phyloP scores from a whole-genome alignment of 1,284 basidiomycete genomes.

The Hypsizygus ulmarius region DNA sequence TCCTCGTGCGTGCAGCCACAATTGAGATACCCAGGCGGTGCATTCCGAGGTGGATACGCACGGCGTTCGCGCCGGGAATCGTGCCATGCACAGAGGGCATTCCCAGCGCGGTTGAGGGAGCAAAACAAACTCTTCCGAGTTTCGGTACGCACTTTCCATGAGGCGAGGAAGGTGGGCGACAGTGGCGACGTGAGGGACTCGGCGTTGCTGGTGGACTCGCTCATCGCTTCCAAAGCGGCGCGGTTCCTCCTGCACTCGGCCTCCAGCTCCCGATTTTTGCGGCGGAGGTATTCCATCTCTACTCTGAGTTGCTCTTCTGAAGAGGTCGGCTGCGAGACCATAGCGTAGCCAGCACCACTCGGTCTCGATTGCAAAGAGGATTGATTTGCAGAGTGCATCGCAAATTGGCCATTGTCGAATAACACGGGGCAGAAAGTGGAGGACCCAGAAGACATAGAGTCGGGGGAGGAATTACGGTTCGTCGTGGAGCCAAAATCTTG shows the following conservation, averaged over 20 bases:
- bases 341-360: constrained; percentile 7
- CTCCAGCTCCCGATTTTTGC: constrained; percentile 42
- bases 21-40: constrained; percentile 72
- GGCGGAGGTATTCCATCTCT: constrained; percentile 33
- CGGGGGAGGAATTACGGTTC: constrained; percentile 27
- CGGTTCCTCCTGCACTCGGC: constrained; percentile 15
- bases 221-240: constrained; percentile 7
- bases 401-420: constrained; percentile 11
- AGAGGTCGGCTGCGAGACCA: constrained; percentile 8
- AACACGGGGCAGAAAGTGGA: constrained; percentile 12
- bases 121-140: constrained; percentile 69
- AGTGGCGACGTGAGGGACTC: constrained; percentile 39
- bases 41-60: constrained; percentile 73
- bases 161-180: constrained; percentile 49
- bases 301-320: constrained; percentile 21
- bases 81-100: constrained; percentile 84
- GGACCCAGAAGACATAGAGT: constrained; percentile 28
- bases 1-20: constrained; percentile 80
- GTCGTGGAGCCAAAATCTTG: constrained; percentile 20
- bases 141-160: constrained; percentile 70
- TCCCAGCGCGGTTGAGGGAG: constrained; percentile 79
- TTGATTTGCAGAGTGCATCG: constrained; percentile 2
- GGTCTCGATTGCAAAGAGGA: constrained; percentile 6
- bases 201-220: constrained; percentile 1
- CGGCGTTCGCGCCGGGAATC: constrained; percentile 80